Evolutionary conservation across 1,284 basidiomycete species (phyloP), one percentile per base, ranked within the genome.

Genomic region (Ceratobasidium theobromae): DNA sequence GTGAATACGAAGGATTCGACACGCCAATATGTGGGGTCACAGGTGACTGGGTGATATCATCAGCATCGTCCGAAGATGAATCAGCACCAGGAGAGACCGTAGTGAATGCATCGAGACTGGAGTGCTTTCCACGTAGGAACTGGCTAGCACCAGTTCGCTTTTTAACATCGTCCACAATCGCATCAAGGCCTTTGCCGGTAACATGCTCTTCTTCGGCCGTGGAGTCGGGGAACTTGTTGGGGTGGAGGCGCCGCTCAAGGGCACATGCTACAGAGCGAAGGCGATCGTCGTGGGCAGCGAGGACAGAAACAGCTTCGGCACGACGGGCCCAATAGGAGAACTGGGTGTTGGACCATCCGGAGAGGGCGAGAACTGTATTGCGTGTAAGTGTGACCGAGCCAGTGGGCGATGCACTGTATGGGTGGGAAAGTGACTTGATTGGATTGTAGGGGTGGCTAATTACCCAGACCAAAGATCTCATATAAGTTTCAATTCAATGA

Each of bases 281-380:
- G 33, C 77, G 77, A 30, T 73, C 72, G 68, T 82, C 79, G 51
- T 78, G 74, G 48, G 73, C 70, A 16, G 76, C 74, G 32, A 81
- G 76, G 38, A 82, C 79, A 65, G 78, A 80, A 52, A 81, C 76
- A 30, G 79, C 81, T 70, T 82, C 81, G 4, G 77, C 74, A 27
- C 80, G 79, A 53, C 80, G 79, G 23, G 80, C 80, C 80, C 80
- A 81, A 66, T 81, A 81, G 48, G 81, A 81, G 58, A 82, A 82
- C 67, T 81, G 80, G 3, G 80, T 81, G 64, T 81, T 82, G 23
- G 81, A 82, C 80, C 80, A 81, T 60, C 80, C 80, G 3, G 79
- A 81, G 48, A 81, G 76, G 48, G 77, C 72, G 58, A 81, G 77
- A 49, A 81, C 78, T 43, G 79, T 79, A 46, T 80, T 76, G 35